phyloP scores from a whole-genome alignment of 345 rosid genomes.

The Euphorbia tirucalli region DNA sequence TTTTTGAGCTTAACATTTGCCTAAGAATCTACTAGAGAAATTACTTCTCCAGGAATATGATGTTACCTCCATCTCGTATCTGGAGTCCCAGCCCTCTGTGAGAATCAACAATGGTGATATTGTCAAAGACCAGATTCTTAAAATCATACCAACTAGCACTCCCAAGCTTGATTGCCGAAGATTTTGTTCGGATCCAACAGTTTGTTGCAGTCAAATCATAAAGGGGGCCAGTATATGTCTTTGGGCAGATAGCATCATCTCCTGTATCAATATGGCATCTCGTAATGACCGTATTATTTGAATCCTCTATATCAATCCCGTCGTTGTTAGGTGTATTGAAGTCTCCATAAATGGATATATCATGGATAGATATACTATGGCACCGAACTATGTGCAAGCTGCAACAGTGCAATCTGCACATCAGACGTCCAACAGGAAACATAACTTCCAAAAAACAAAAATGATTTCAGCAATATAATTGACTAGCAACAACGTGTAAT shows the following conservation, averaged over 20 bases:
- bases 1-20: not conserved
- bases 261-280: conserved; percentile 79
- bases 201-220: conserved; percentile 72
- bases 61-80: conserved; percentile 90
- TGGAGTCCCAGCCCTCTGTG: conserved; percentile 86
- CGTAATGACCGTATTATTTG: conserved; percentile 68
- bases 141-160: conserved; percentile 84
- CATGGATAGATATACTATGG: conserved; percentile 56
- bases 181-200: conserved; percentile 88
- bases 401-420: conserved; percentile 28
- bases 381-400: conserved; percentile 85
- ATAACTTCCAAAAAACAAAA: not conserved
- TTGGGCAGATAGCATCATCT: conserved; percentile 91
- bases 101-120: conserved; percentile 78
- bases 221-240: conserved; percentile 66
- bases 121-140: conserved; percentile 65
- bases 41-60: not conserved
- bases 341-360: conserved; percentile 74
- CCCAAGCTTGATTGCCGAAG: conserved; percentile 91
- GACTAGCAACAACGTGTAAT: not conserved
- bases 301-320: conserved; percentile 87
- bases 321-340: conserved; percentile 90
- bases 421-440: conserved; percentile 14
- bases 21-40: not conserved
- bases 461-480: not conserved